Evolutionary conservation across 495 filamentous ascomycete species (phyloP), one percentile per base, ranked within the genome.

Genomic region (Podospora conica): DNA sequence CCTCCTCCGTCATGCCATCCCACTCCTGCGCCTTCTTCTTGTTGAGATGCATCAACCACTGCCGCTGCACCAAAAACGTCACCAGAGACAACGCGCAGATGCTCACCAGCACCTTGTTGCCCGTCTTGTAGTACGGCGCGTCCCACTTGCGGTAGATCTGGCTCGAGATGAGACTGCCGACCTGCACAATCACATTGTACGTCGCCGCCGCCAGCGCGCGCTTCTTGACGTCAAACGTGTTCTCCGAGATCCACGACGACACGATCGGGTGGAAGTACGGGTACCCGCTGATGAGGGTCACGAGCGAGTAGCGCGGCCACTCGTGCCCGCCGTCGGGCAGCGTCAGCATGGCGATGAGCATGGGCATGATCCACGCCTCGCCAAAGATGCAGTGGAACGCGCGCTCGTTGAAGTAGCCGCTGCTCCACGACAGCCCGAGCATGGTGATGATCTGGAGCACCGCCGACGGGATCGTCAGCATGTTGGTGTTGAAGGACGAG

Each of bases 151-250:
- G 85, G 68, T 88, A 89, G 31, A 88, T 84, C 68, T 90, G 87
- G 24, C 81, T 83, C 6, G 76, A 70, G 64, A 89, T 82, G 53
- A 90, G 86, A 21, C 78, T 85, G 29, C 82, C 82, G 0, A 81
- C 78, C 69, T 91, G 88, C 1, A 88, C 85, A 57, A 79, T 81
- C 83, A 91, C 89, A 71, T 90, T 90, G 71, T 86, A 88, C 60
- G 83, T 70, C 3, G 84, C 84, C 3, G 81, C 82, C 0, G 83
- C 82, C n/a, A 87, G 78, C 0, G 85, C 82, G 3, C 85, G 75
- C 12, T 83, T 78, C 20, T 83, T 79, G 27, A 87, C 84, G 15
- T 81, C 78, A 24, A 84, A 84, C 0, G 82, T 80, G 65, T 86
- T 85, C 18, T 85, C 79, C 15, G 73, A 75, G 27, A 74, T 73